These are phyloP conservation scores for Crithidia mellificae DNA, from an alignment of 208 protist species.

Conservation along the genomic window DNA sequence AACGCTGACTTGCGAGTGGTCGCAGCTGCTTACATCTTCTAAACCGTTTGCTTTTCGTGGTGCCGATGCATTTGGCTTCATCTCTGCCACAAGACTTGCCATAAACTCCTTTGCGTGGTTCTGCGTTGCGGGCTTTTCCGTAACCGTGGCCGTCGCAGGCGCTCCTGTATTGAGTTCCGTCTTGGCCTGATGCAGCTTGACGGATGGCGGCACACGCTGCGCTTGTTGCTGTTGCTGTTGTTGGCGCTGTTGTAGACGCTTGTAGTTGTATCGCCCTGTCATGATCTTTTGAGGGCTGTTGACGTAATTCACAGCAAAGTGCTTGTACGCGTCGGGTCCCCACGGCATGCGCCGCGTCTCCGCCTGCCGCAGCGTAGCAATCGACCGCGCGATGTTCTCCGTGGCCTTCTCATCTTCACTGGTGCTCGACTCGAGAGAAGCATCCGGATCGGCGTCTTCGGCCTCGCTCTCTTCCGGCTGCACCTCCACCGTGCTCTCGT, in stretches of 20 bases:
- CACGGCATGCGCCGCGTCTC: conserved; percentile 45
- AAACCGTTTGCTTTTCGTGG: neutral
- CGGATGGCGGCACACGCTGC: neutral
- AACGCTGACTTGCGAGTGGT: conserved; percentile 18
- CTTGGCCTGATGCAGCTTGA: neutral
- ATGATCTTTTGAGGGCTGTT: conserved; percentile 69
- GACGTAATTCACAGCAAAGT: conserved; percentile 78
- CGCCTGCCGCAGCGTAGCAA: conserved; percentile 26
- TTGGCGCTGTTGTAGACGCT: neutral
- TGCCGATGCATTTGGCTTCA: no score
- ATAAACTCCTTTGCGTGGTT: neutral
- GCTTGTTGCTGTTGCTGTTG: neutral
- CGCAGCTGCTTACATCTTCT: conserved; percentile 6
- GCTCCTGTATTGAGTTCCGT: neutral
- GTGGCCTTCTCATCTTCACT: neutral
- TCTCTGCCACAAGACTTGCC: neutral
- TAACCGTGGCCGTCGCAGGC: neutral
- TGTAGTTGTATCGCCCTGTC: conserved; percentile 27
- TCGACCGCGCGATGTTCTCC: conserved; percentile 27
- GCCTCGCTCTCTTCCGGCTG: no score
- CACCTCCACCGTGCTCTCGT: neutral
- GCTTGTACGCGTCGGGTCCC: conserved; percentile 71
- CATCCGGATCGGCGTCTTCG: no score
- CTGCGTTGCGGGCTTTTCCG: neutral
- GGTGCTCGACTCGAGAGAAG: no score